Evolutionary conservation across 208 protist genomes (phyloP).

Genomic region (Acanthamoeba healyi): DNA sequence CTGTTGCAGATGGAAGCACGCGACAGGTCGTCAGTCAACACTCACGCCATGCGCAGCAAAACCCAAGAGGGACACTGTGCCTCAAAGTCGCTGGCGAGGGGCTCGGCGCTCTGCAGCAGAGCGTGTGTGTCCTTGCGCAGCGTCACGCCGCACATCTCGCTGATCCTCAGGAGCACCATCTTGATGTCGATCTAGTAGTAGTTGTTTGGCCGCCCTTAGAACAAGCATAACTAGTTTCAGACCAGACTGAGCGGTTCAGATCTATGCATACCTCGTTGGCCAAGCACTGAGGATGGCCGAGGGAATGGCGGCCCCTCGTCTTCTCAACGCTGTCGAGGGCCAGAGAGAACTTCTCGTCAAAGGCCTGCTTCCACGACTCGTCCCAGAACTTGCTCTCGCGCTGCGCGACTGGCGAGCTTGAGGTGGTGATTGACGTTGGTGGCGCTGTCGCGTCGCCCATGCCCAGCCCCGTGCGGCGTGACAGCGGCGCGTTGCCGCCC

Average conservation of each 20-base stretch:
- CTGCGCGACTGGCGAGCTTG: not conserved
- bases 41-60: not conserved
- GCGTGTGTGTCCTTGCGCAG: constrained; percentile 24
- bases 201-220: not conserved
- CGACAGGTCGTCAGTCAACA: not conserved
- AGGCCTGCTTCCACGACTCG: constrained; percentile 7
- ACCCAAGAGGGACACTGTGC: not conserved
- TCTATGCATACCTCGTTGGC: constrained; percentile 16
- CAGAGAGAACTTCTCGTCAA: constrained; percentile 43
- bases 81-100: constrained; percentile 38
- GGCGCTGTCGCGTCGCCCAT: not conserved
- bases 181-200: not conserved
- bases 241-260: too few species aligned
- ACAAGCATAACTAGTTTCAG: not conserved
- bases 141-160: constrained; percentile 69
- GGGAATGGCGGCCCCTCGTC: not conserved
- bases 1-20: not conserved
- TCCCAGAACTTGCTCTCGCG: constrained; percentile 49
- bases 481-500: not conserved
- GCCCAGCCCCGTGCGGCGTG: not conserved
- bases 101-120: not conserved
- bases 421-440: not conserved
- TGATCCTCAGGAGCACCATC: constrained; percentile 22
- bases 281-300: not conserved
- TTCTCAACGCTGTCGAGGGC: not conserved